Evolutionary conservation across 2,329 filamentous ascomycete genomes (phyloP), one percentile per base, ranked within the genome.

Genomic region (Botrytis galanthina): DNA sequence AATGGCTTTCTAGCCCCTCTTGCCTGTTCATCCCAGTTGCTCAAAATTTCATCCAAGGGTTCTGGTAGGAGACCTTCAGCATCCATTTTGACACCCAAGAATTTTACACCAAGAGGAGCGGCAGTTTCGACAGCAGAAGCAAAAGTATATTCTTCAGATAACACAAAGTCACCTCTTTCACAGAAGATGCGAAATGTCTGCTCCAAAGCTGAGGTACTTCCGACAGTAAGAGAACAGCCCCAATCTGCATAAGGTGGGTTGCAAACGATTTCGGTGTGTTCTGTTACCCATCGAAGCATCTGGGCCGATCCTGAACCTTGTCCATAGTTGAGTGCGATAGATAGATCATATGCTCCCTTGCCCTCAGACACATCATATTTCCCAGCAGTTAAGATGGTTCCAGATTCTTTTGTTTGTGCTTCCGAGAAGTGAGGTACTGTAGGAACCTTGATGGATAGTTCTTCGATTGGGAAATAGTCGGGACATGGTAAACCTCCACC

Each of bases 61-160:
- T 86, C 85, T 0, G 92, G 86, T 3, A 91, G 82, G 62, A 93
- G 85, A 69, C 92, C 91, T 80, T 92, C 84, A 1, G 84, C 84
- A 78, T 94, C 92, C 84, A 93, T 89, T 73, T 87, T 85, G 10
- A 93, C 83, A 9, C 88, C 87, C 4, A 87, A 84, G 18, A 89
- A 85, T 73, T 86, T 87, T 44, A 92, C 82, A 7, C 91, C 91
- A 77, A 92, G 84, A 0, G 91, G 90, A 42, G 83, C 81, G 0
- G 89, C 90, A 0, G 90, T 89, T 79, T 93, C 90, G 29, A 92
- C 86, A 26, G 91, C 90, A 29, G 88, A 87, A n/a, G 88, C 86
- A 84, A 98, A 99, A 57, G 93, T 95, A 83, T 95, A 98, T 80
- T 95, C 92, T 83, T 98, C 96, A 14, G 93, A 95, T 35, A 98